phyloP scores from a whole-genome alignment of 2,329 filamentous ascomycete species.

The Fusarium armeniacum region DNA sequence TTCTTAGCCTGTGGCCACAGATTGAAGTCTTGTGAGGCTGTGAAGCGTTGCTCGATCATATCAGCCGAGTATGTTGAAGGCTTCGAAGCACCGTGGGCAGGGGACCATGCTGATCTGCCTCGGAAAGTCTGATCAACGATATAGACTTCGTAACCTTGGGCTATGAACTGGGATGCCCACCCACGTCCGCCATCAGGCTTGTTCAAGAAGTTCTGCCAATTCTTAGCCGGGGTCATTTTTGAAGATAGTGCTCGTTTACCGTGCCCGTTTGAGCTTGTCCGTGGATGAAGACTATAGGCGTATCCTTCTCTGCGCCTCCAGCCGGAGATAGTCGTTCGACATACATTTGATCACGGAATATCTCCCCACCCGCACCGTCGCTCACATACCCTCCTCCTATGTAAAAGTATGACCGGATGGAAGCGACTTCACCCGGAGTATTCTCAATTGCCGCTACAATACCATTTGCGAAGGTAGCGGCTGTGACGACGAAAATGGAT shows the following conservation, averaged over 20 bases:
- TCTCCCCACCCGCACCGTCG: constrained; percentile 40
- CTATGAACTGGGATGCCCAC: constrained; percentile 43
- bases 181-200: constrained; percentile 45
- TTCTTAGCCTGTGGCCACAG: constrained; percentile 42
- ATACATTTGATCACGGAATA: constrained; percentile 46
- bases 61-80: constrained; percentile 38
- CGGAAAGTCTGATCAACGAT: constrained; percentile 44
- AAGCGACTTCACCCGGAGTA: constrained; percentile 19
- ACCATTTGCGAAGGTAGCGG: not conserved
- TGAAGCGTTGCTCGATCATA: constrained; percentile 42
- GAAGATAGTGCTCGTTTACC: constrained; percentile 1
- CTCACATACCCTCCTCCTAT: constrained; percentile 37
- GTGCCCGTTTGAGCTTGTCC: constrained; percentile 45
- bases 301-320: constrained; percentile 9
- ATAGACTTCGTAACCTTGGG: constrained; percentile 45
- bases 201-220: constrained; percentile 41
- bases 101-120: constrained; percentile 43
- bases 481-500: constrained; percentile 1
- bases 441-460: not conserved
- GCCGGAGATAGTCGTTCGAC: constrained; percentile 39
- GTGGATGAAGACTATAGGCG: constrained; percentile 42
- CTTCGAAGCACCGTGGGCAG: constrained; percentile 28
- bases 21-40: constrained; percentile 30
- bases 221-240: rapidly evolving
- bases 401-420: constrained; percentile 40